Conservation (phyloP, 148 eudicot genomes). For the Dianthus caryophyllus region DNA sequence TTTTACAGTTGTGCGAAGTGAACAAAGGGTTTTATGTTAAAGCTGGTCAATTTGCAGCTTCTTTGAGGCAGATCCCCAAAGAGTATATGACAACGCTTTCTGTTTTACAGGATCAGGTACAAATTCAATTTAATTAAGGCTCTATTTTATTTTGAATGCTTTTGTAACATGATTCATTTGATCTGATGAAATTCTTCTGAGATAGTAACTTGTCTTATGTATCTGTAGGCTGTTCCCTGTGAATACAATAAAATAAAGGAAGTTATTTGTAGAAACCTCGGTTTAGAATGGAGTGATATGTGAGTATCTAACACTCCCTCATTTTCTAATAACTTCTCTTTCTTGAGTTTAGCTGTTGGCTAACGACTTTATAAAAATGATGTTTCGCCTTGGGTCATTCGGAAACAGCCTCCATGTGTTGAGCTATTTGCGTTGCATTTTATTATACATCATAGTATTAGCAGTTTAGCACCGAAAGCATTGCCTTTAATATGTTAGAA, state of each 20-base stretch:
- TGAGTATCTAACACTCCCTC: constrained; percentile 33
- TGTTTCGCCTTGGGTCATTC: too few relatives aligned
- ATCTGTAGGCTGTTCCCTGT: constrained; percentile 73
- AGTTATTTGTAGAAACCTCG: constrained; percentile 57
- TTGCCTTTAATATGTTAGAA: not conserved
- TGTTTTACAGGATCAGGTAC: constrained; percentile 87
- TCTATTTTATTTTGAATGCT: not conserved
- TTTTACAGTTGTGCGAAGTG: constrained; percentile 57
- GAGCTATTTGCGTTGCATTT: too few relatives aligned
- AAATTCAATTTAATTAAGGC: not conserved
- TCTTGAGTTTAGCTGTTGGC: too few relatives aligned
- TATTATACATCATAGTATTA: too few relatives aligned
- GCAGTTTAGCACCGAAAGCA: too few relatives aligned
- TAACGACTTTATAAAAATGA: too few relatives aligned
- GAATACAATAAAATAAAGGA: constrained; percentile 57
- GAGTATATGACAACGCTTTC: constrained; percentile 77
- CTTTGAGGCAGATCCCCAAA: constrained; percentile 72
- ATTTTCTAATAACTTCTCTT: not conserved
- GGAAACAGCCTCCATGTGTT: too few relatives aligned
- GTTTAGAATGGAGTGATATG: constrained; percentile 58
- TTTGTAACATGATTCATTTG: not conserved
- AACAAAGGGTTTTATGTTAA: constrained; percentile 91
- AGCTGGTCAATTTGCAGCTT: constrained; percentile 96
- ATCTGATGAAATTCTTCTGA: constrained; percentile 8
- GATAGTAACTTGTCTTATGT: constrained; percentile 26